Evolutionary conservation across 345 rosid genomes (phyloP), one percentile per base, ranked within the genome.

Genomic region (Sonneratia caseolaris): DNA sequence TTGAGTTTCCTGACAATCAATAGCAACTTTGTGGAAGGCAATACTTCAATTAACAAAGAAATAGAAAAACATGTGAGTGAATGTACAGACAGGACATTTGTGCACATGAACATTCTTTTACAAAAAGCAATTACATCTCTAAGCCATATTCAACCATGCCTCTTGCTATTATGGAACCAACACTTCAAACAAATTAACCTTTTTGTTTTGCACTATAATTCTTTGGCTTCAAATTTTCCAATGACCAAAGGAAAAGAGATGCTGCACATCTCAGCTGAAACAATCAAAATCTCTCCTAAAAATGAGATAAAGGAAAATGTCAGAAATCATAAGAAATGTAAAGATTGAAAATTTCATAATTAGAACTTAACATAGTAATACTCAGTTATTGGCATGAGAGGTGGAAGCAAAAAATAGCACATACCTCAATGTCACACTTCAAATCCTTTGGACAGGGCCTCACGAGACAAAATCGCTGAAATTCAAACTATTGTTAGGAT

Each of bases 381-480:
- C 19, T 13, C 19, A 10, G 19, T 49, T 49, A 1, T 49, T 13
- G 56, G 59, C 59, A 18, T 53, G 59, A 53, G 57, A 18, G 7
- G 0, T 53, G 59, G 32, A 42, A 75, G 27, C 64, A 49, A 45
- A 27, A 76, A 59, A 18, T 69, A 59, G 81, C 76, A 64, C 85
- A 69, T 69, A 93, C 97, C 92, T 93, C 94, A 37, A 91, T 96
- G 75, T 91, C 97, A 61, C 98, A 93, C 83, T 91, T 91, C 72
- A 88, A 70, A 79, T 93, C 97, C 76, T 93, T 93, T 7, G 94
- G 92, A 80, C 97, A 93, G 7, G 93, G 97, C 86, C 88, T 93
- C 74, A 91, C 97, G 91, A 91, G 78, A 79, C 82, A 84, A 73
- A 89, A 88, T 79, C 98, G 88, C 97, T 91, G 86, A 72, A 85